Evolutionary conservation across 768 basidiomycete genomes (phyloP), one percentile per base, ranked within the genome.

Genomic region (Phaeolepiota aurea): DNA sequence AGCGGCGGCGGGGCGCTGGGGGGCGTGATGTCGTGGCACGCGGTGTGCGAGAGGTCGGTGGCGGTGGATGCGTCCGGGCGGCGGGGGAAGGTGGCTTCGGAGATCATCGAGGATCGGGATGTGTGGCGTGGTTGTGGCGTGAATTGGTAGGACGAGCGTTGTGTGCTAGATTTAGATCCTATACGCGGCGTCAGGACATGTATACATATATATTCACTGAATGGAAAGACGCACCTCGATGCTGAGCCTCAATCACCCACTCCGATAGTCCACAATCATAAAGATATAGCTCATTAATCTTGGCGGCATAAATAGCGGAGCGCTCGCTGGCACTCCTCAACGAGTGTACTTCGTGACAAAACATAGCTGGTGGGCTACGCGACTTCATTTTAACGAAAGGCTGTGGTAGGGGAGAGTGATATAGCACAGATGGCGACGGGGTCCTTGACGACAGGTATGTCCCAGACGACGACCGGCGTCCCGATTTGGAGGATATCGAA

Each of bases 241-340:
- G 59, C 47, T 61, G 74, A 41, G 71, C 71, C 42, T 74, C 70
- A 28, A 63, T 48, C 18, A 89, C 59, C 90, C 90, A 93, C n/a
- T 83, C 78, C 14, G 65, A 63, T 39, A 92, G 61, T 21, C 89
- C 87, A 49, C 82, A 83, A 51, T 89, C 84, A 52, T 76, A 79
- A 45, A 69, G 64, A 41, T 77, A 76, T 14, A 93, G 57, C 54
- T 91, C 87, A 52, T 88, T 87, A 47, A 92, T 87, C 64, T 90
- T 92, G 48, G 68, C 63, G 18, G 84, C 82, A 50, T 92, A 93
- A 25, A 79, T 75, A 16, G 63, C 54, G 44, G 82, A 85, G 36
- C 89, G 72, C 51, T 91, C 89, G 3, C 75, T 44, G 2, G 82
- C 51, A 20, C 69, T 79, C 47, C 65, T 72, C 57, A 71, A 69